Base-by-base conservation (phyloP, 139 green algal species). In the Closterium sp. region DNA sequence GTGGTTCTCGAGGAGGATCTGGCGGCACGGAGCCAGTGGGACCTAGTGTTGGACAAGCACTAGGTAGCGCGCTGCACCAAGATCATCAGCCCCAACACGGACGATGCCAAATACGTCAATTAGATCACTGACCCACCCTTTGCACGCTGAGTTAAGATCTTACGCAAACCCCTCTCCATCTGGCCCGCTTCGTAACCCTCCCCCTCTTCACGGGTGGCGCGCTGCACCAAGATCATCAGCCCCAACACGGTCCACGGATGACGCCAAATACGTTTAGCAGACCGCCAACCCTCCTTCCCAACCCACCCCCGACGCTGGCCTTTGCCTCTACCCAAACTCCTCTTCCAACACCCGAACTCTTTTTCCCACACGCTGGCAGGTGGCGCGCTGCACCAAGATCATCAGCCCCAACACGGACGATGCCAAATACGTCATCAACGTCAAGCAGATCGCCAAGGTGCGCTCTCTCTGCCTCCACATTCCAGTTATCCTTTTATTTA, bases 211-310 rank as follows among this genome's bases (percentile, higher is more conserved):
- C n/a, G n/a, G 95, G 98, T 99, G 6, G 97, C 98, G 0, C 95
- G 98, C 30, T 99, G 98, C 95, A 99, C 98, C 9, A 99, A 99
- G 94, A 99, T 99, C 95, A 99, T 99, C 95, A 99, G 98, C 88
- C 96, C 97, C 25, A 96, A 96, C 90, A 99, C 97, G n/a, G n/a
- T n/a, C n/a, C 90, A 99, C 97, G 0, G 98, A 99, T 33, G 97
- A 99, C 35, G 96, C 98, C n/a, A 98, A 99, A 94, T 99, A 99
- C 87, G 38, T 21, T n/a, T n/a, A n/a, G n/a, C n/a, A n/a, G n/a
- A n/a, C n/a, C n/a, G n/a, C n/a, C n/a, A n/a, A n/a, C n/a, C n/a
- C n/a, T n/a, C n/a, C 0, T 97, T 99, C n/a, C n/a, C n/a, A n/a
- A n/a, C n/a, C n/a, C n/a, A n/a, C n/a, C n/a, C n/a, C n/a, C n/a